Conservation (phyloP, 208 protist genomes). For the Herpetomonas muscarum region DNA sequence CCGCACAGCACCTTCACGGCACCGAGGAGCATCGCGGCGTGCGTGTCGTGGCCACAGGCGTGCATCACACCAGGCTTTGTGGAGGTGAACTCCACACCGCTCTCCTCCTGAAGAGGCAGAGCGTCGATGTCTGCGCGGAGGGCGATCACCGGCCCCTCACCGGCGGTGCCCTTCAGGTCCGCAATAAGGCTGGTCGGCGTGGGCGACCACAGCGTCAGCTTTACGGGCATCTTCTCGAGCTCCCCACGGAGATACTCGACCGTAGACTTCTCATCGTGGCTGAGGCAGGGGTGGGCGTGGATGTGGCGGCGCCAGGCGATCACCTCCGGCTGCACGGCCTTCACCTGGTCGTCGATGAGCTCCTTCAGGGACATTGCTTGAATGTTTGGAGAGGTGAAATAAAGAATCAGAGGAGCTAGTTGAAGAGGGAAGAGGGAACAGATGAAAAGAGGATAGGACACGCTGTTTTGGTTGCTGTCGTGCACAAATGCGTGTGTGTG, state of each 20-base stretch:
- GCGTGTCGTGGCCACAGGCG: slow-evolving; percentile 64
- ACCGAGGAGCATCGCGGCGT: slow-evolving; percentile 68
- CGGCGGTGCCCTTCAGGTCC: slow-evolving; percentile 47
- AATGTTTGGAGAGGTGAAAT: no score
- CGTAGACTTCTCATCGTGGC: slow-evolving; percentile 44
- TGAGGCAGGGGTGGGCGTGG: slow-evolving; percentile 49
- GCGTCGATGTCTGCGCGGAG: slow-evolving; percentile 72
- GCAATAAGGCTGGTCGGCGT: slow-evolving; percentile 45
- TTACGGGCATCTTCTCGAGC: slow-evolving; percentile 22
- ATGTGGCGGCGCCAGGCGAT: slow-evolving; percentile 61
- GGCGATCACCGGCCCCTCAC: slow-evolving; percentile 42
- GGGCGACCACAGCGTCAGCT: slow-evolving; percentile 35
- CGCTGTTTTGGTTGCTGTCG: slow-evolving; percentile 24
- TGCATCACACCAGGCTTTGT: slow-evolving; percentile 59
- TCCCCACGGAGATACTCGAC: slow-evolving; percentile 37
- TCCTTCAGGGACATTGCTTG: slow-evolving; percentile 11
- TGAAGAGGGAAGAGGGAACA: no score
- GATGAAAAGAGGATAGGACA: not conserved
- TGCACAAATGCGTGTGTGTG: no score
- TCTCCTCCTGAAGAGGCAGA: slow-evolving; percentile 59
- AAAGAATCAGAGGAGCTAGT: no score
- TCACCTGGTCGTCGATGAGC: slow-evolving; percentile 15
- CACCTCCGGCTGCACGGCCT: slow-evolving; percentile 27
- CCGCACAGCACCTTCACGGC: slow-evolving; percentile 63
- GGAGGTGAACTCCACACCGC: slow-evolving; percentile 58